Evolutionary conservation across 768 basidiomycete genomes (phyloP), one percentile per base, ranked within the genome.

Genomic region (Collybiopsis confluens): DNA sequence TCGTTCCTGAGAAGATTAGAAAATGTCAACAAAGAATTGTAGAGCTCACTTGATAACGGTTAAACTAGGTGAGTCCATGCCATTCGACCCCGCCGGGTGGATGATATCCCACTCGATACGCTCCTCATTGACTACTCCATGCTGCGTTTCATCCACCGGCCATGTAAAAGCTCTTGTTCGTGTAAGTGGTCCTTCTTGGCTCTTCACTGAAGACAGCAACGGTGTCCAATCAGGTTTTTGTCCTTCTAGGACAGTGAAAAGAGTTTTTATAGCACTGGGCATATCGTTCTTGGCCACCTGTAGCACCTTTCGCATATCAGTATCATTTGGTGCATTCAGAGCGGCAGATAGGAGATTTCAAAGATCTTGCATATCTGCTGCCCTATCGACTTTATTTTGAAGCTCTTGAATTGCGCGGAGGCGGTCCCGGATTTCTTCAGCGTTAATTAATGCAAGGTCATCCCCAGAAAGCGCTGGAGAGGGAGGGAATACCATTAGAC

Each of bases 211-310:
- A n/a, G n/a, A n/a, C 52, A 2, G 52, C 43, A 23, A 24, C 30
- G 40, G 33, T 23, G 27, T 42, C 30, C 30, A 42, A 10, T 43
- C 7, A 1, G 28, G 40, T 9, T 30, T 41, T 23, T 26, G 23
- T 26, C 47, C 58, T 63, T 72, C 71, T 30, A 80, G 66, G 1
- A 72, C 73, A n/a, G 77, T 63, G 59, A 77, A 77, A 2, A 80
- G 63, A 3, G 78, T 77, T 63, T 75, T 76, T 63, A 79, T 71
- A 11, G 77, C 76, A 62, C 80, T 78, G 10, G 75, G 74, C 63
- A 78, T 72, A 59, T 78, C 75, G 46, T 73, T 70, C 13, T 70
- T 64, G 27, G 69, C 64, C 45, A 74, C 67, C 50, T 76, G 68
- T 16, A 78, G 65, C n/a, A 73, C 64, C 30, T 64, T 63, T 44